Conservation (phyloP, 1,284 basidiomycete species). For the Moesziomyces antarcticus region DNA sequence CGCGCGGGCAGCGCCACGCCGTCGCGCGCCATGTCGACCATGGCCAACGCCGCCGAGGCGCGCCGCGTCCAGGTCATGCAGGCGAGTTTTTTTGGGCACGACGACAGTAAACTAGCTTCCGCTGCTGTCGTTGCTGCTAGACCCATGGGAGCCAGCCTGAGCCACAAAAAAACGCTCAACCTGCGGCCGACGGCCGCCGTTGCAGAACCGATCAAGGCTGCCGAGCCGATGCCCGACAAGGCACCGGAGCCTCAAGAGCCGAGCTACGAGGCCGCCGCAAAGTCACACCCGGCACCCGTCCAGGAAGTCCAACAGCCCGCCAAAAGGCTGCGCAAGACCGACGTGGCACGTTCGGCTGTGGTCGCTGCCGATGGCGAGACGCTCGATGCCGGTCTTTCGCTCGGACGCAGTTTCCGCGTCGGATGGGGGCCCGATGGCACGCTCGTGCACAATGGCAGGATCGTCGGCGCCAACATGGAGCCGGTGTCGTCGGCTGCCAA, state of each 20-base stretch:
- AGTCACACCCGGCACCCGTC: slow-evolving; percentile 9
- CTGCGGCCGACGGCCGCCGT: slow-evolving; percentile 11
- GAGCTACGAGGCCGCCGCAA: not conserved
- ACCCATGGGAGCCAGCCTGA: slow-evolving; percentile 42
- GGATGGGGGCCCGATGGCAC: slow-evolving; percentile 87
- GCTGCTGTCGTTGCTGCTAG: slow-evolving; percentile 50
- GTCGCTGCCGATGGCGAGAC: slow-evolving; percentile 76
- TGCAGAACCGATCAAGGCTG: slow-evolving; percentile 4
- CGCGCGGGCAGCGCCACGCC: slow-evolving; percentile 41
- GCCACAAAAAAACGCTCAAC: slow-evolving; percentile 31
- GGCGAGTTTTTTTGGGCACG: slow-evolving; percentile 67
- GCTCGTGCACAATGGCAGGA: slow-evolving; percentile 77
- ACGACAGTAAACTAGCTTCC: slow-evolving; percentile 54
- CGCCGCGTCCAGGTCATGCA: slow-evolving; percentile 67
- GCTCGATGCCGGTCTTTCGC: slow-evolving; percentile 82
- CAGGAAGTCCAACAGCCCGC: slow-evolving; percentile 39
- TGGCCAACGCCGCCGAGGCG: slow-evolving; percentile 51
- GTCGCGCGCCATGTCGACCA: slow-evolving; percentile 37
- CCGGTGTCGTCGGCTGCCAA: slow-evolving; percentile 7
- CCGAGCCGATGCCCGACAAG: not conserved
- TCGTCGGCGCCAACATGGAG: slow-evolving; percentile 13
- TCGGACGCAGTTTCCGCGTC: slow-evolving; percentile 88
- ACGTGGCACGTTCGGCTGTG: slow-evolving; percentile 71
- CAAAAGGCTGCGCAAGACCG: slow-evolving; percentile 50
- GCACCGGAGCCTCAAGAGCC: slow-evolving; percentile 10